Base-by-base conservation (phyloP, 2,329 filamentous ascomycete species). In the Rutstroemia sydowiana region DNA sequence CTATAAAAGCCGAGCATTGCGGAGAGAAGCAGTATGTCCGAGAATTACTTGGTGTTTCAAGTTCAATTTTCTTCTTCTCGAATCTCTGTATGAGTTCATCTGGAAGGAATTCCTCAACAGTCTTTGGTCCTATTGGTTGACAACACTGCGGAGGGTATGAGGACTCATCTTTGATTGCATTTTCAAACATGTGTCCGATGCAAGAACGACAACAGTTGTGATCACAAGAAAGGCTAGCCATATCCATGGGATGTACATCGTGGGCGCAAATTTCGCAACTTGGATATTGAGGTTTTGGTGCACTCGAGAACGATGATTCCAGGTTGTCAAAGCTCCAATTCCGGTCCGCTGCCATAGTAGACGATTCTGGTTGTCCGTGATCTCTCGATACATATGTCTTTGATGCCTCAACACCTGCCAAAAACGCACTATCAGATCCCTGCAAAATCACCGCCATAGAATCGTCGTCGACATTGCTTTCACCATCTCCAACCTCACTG, bases 71-170 rank as follows among this genome's bases (percentile, higher is more conserved):
- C 60, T 77, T 82, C 8, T 44, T 74, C 79, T 39, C 21, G 31
- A 50, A 50, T 8, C 23, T 36, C 0, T 60, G 55, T 0, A 70
- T 51, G 0, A 77, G 42, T 1, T 69, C 51, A 0, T 55, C 5
- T 0, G 66, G 58, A 0, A 82, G 65, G 43, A 74, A 68, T 1
- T 58, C 37, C 0, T 61, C 61, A 26, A 67, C 68, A 3, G 20
- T 20, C 7, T 41, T 55, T 46, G 0, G 63, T 61, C 0, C 75
- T 45, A 0, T 70, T 61, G 61, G 52, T 23, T 71, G 53, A 59
- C 78, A 82, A 63, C 79, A 83, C 1, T 70, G 68, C 0, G 79
- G 77, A 0, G 79, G 79, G 51, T 79, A 83, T 0, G 77, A 59
- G 0, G 71, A 67, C 51, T 82, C 75, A 54, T 81, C 75, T 0